Percentiles rank a stretch among this genome's conserved stretches.
phyloP scores from a whole-genome alignment of 805 yeast species.

The Limtongia smithiae region DNA sequence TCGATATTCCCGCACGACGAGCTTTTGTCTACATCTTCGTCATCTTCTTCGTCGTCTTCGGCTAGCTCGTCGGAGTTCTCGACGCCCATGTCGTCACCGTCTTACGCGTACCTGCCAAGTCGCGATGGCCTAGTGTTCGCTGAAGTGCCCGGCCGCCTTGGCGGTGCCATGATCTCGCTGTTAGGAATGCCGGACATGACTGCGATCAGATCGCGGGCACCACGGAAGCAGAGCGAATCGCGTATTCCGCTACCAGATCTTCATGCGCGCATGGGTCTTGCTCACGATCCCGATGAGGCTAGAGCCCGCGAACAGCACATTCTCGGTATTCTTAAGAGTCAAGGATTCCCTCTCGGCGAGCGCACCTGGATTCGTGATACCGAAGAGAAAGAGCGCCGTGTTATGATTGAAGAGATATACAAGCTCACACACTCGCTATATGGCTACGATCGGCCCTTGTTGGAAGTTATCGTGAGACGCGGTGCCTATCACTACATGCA shows the following conservation, averaged over 20 bases:
- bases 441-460: conserved; percentile 50
- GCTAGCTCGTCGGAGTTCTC: conserved; percentile 21
- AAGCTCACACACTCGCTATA: conserved; percentile 47
- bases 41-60: conserved; percentile 17
- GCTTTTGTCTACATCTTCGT: no score
- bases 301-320: conserved; percentile 40
- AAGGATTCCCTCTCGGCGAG: conserved; percentile 71
- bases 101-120: conserved; percentile 11
- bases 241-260: conserved; percentile 40
- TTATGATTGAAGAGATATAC: conserved; percentile 49
- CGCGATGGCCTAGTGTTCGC: no score
- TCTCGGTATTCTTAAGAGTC: conserved; percentile 41
- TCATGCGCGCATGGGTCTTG: conserved; percentile 41
- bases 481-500: conserved; percentile 81
- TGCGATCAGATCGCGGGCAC: conserved; percentile 20
- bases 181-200: not conserved
- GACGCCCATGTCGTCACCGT: conserved; percentile 27
- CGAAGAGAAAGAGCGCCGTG: conserved; percentile 48
- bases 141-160: no score
- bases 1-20: no score
- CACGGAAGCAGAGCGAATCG: conserved; percentile 37
- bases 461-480: conserved; percentile 73
- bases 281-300: conserved; percentile 39
- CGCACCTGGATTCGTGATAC: conserved; percentile 86
- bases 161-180: no score